Conservation (phyloP, 805 yeast species). For the Tetrapisispora iriomotensis region DNA sequence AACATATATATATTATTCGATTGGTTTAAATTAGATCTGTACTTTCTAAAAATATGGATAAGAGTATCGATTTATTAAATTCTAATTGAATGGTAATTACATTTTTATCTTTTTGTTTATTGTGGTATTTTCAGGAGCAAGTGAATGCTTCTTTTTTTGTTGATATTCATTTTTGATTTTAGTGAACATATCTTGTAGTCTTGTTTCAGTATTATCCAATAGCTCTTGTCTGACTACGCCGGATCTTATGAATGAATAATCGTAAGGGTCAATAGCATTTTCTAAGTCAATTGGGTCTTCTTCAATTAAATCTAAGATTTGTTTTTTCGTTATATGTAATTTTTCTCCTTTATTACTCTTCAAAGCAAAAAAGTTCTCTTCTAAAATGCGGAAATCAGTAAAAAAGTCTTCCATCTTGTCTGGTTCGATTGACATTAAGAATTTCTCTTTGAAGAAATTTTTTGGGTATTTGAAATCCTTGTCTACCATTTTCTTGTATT, state of each 20-base stretch:
- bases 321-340: slow-evolving; percentile 17
- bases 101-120: slow-evolving; percentile 13
- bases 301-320: slow-evolving; percentile 17
- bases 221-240: slow-evolving; percentile 26
- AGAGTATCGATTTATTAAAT: too few relatives aligned
- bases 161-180: slow-evolving; percentile 16
- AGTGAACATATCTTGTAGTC: slow-evolving; percentile 18
- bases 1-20: too few relatives aligned
- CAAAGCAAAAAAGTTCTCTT: slow-evolving; percentile 27
- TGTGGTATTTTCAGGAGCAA: slow-evolving; percentile 6
- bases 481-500: slow-evolving; percentile 22
- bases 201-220: slow-evolving; percentile 20
- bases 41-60: too few relatives aligned
- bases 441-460: slow-evolving; percentile 24
- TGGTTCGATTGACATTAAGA: slow-evolving; percentile 16
- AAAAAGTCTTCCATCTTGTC: slow-evolving; percentile 19
- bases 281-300: slow-evolving; percentile 10
- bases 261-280: slow-evolving; percentile 5
- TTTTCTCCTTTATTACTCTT: slow-evolving; percentile 29
- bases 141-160: slow-evolving; percentile 8
- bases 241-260: slow-evolving; percentile 17
- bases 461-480: slow-evolving; percentile 22
- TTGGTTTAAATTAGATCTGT: too few relatives aligned
- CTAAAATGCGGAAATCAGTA: slow-evolving; percentile 23
- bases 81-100: too few relatives aligned